Percentiles rank a stretch among this genome's conserved stretches.
Evolutionary conservation across 139 green algal genomes (phyloP).

Genomic region (Chlamydomonas sp.): DNA sequence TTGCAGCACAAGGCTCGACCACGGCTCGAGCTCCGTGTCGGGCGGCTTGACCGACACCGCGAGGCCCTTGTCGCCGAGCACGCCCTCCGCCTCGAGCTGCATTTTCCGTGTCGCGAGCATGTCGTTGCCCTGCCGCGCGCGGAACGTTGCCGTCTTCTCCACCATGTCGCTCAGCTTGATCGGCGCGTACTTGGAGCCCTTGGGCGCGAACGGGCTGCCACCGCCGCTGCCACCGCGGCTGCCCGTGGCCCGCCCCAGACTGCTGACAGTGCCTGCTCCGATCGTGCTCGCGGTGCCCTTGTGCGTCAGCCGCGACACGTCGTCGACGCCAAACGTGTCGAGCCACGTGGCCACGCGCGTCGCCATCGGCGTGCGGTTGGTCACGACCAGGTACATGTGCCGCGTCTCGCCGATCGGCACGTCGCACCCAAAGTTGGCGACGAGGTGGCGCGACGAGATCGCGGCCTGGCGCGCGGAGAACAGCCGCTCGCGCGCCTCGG

Average conservation of each 20-base stretch:
- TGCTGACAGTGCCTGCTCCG: not conserved
- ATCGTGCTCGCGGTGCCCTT: not conserved
- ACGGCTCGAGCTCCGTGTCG: slow-evolving; percentile 21
- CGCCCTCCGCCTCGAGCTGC: slow-evolving; percentile 13
- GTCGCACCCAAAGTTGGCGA: slow-evolving; percentile 27
- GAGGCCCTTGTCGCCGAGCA: slow-evolving; percentile 35
- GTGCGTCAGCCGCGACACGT: slow-evolving; percentile 14
- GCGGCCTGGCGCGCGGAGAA: not conserved
- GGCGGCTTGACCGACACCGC: slow-evolving; percentile 30
- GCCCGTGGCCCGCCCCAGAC: not conserved
- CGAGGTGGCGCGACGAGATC: slow-evolving; percentile 10
- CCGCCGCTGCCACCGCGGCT: not conserved
- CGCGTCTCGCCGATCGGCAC: slow-evolving; percentile 36
- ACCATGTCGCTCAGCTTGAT: slow-evolving; percentile 22
- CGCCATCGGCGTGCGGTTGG: slow-evolving; percentile 32
- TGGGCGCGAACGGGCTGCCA: not conserved
- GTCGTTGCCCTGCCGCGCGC: slow-evolving; percentile 20
- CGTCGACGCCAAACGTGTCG: slow-evolving; percentile 34
- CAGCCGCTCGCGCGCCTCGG: slow-evolving; percentile 14
- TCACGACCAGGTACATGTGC: slow-evolving; percentile 35
- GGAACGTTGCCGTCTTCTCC: slow-evolving; percentile 27
- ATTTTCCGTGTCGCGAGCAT: slow-evolving; percentile 34
- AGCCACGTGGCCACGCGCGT: slow-evolving; percentile 29
- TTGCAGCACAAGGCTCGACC: slow-evolving; percentile 26
- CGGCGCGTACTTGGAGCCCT: slow-evolving; percentile 25